phyloP scores from a whole-genome alignment of 139 green algal genomes.

The Volvox africanus region DNA sequence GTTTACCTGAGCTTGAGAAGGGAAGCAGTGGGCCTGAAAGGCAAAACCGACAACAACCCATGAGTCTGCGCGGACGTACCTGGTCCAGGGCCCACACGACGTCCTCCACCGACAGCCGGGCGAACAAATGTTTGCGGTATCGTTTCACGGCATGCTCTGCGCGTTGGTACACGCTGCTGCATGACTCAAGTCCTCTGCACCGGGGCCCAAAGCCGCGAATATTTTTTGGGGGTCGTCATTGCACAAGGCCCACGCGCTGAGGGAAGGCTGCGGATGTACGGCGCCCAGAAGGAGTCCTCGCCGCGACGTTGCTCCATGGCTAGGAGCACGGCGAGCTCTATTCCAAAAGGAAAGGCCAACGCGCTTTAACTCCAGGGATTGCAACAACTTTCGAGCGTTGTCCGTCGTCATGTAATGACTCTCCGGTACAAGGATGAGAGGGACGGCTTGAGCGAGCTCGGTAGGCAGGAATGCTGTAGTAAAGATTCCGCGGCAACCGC shows the following conservation, averaged over 20 bases:
- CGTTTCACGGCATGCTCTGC: background rate
- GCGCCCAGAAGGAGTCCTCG: slow-evolving; percentile 43
- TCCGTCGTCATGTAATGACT: slow-evolving; percentile 49
- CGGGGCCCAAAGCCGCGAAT: background rate
- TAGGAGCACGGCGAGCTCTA: slow-evolving; percentile 48
- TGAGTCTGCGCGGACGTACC: background rate
- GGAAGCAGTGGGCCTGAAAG: no score
- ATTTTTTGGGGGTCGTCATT: background rate
- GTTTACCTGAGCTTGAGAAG: no score
- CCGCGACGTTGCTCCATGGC: slow-evolving; percentile 44
- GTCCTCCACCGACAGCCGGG: slow-evolving; percentile 11
- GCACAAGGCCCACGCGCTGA: background rate
- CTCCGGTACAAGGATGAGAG: slow-evolving; percentile 50
- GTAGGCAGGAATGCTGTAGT: background rate
- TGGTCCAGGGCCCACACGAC: slow-evolving; percentile 49
- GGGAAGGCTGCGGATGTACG: slow-evolving; percentile 49
- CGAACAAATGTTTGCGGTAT: slow-evolving; percentile 9
- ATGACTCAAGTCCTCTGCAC: background rate
- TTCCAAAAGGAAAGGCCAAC: slow-evolving; percentile 2
- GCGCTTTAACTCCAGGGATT: background rate
- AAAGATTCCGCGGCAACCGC: slow-evolving; percentile 53
- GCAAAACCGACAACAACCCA: no score
- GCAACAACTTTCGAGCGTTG: slow-evolving; percentile 8
- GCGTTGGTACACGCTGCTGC: background rate
- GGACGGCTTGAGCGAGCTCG: background rate